Base-by-base conservation (phyloP, 139 green algal species). In the Micractinium sp. region DNA sequence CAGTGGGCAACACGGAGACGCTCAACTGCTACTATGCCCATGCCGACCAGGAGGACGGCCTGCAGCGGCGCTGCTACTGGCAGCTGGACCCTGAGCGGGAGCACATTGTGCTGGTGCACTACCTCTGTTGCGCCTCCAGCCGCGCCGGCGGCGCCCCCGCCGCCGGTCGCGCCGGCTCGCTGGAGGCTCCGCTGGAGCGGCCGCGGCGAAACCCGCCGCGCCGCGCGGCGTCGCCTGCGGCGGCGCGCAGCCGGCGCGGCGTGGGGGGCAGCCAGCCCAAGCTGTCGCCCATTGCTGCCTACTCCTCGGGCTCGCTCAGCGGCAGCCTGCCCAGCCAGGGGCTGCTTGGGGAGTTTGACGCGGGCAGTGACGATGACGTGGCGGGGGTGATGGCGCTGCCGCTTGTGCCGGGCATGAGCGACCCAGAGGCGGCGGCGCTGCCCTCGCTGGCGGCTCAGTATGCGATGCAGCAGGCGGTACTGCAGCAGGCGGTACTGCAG, bases 1-100 rank as follows among this genome's bases (percentile, higher is more conserved):
- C 86, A 90, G 94, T 96, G 0, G 94, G 88, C 27, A 94, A 92
- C 74, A 67, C 88, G 73, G 94, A 96, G 56, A 87, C 90, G 41
- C 90, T 97, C 23, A 97, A 97, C 81, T 98, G 94, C 90, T 97
- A 97, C 85, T 98, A 97, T 85, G 93, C 95, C 0, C 95, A 96
- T 60, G 87, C 90, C 27, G 92, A 95, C 31, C 69, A 91, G 41
- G 82, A 91, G 29, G 91, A 94, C 33, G 77, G 87, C 33, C 83
- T 93, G 87, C 94, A 95, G 93, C 90, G 95, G 3, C 92, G 95
- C 25, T 96, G 89, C 90, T 97, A 96, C 91, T 97, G 94, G 94
- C 90, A 96, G 60, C 93, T 97, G 73, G 91, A 97, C 27, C 90
- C 90, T 18, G 91, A 92, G 41, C 60, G 86, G 15, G 84, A 91